Conservation (phyloP, 768 basidiomycete species). For the Asterophora parasitica region DNA sequence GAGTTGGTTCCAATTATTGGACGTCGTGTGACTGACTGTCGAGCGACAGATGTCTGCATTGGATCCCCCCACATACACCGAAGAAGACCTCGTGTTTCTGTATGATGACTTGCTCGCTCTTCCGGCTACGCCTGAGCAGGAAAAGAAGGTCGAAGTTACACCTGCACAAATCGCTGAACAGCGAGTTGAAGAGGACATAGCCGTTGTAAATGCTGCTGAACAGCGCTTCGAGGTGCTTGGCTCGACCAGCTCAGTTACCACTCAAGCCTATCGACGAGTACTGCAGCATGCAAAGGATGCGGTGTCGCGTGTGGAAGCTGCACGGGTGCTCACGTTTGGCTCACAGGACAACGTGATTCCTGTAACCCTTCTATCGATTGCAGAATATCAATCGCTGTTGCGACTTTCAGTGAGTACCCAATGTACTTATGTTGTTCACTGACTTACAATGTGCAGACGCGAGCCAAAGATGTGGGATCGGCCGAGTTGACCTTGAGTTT, state of each 20-base stretch:
- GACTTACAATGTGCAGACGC: constrained; percentile 32
- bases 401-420: constrained; percentile 40
- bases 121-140: constrained; percentile 13
- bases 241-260: constrained; percentile 1
- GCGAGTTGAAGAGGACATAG: constrained; percentile 29
- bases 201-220: constrained; percentile 29
- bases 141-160: constrained; percentile 6
- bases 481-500: constrained; percentile 49
- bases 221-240: constrained; percentile 17
- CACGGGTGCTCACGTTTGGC: constrained; percentile 16
- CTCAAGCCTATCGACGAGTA: constrained; percentile 28
- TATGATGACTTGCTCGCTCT: constrained; percentile 43
- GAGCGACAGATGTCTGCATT: constrained; percentile 25
- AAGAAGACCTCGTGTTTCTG: constrained; percentile 36
- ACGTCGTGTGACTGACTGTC: not conserved
- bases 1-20: constrained; percentile 5
- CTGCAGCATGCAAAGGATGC: constrained; percentile 31
- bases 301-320: constrained; percentile 28
- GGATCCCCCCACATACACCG: constrained; percentile 33
- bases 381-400: constrained; percentile 54
- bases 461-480: constrained; percentile 39
- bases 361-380: constrained; percentile 40
- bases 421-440: not conserved
- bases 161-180: constrained; percentile 13
- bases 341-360: constrained; percentile 27